These are phyloP conservation scores for Ambrosia artemisiifolia DNA, from an alignment of 129 eudicot genomes.

Conservation along the genomic window DNA sequence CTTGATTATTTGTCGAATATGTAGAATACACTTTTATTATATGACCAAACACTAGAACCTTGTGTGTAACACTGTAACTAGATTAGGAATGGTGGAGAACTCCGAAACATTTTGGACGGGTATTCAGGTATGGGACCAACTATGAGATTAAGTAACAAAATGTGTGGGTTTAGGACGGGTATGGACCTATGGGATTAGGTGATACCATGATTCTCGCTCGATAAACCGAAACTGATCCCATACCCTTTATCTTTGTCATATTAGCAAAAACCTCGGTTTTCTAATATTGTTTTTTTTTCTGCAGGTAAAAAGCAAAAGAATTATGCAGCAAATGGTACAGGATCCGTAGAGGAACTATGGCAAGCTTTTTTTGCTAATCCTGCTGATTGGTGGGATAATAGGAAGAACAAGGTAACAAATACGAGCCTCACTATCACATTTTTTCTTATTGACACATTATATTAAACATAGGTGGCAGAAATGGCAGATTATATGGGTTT, in stretches of 20 bases:
- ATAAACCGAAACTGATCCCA: too few relatives aligned
- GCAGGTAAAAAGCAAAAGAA: constrained; percentile 54
- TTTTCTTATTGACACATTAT: not conserved
- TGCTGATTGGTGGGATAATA: constrained; percentile 92
- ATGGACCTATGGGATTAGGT: not conserved
- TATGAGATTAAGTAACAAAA: not conserved
- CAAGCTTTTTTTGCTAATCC: constrained; percentile 99
- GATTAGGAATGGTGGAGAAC: not conserved
- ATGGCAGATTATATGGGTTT: not conserved
- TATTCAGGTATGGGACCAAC: not conserved
- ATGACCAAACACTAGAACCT: not conserved
- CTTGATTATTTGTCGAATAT: not conserved
- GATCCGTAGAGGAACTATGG: constrained; percentile 83
- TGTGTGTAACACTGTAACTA: not conserved
- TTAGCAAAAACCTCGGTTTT: not conserved
- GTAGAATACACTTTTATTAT: not conserved
- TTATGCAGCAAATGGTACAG: constrained; percentile 45
- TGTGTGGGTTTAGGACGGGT: not conserved
- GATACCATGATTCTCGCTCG: too few relatives aligned
- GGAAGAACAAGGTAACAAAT: constrained; percentile 76
- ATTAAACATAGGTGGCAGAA: not conserved
- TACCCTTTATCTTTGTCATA: not conserved
- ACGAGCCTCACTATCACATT: not conserved
- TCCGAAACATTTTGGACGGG: not conserved
- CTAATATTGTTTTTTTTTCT: not conserved